Conservation (phyloP, 768 basidiomycete species). For the Suillus subluteus region DNA sequence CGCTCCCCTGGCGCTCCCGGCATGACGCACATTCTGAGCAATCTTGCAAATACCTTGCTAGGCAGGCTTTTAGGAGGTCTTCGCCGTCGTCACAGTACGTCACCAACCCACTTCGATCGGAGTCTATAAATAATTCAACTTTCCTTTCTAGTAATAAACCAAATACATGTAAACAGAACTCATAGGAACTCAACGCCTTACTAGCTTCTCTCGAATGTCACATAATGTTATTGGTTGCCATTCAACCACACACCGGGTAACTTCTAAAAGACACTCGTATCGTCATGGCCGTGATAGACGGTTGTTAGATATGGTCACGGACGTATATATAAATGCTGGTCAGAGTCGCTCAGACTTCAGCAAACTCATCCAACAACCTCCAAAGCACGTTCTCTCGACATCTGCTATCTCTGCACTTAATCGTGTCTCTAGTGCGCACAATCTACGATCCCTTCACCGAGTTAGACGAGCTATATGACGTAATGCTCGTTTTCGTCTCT, state of each 20-base stretch:
- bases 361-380: background rate
- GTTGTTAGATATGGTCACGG: background rate
- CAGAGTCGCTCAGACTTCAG: background rate
- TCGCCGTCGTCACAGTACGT: no score
- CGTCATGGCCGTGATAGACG: background rate
- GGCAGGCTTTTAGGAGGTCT: no score
- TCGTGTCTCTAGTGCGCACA: constrained; percentile 29
- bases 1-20: no score
- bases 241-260: background rate
- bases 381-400: background rate
- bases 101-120: no score
- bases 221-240: background rate
- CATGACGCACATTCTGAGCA: no score
- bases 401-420: background rate
- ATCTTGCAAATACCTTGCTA: no score
- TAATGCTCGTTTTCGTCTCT: constrained; percentile 27
- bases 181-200: background rate
- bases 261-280: background rate
- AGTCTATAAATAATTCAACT: background rate
- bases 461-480: constrained; percentile 47
- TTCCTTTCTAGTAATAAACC: background rate
- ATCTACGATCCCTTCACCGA: constrained; percentile 43
- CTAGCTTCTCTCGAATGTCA: background rate
- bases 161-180: background rate
- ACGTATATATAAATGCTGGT: background rate